A percentile compares a stretch with the other conserved stretches of the same genome.
phyloP scores from a whole-genome alignment of 306 rosid species.

The Citrullus mucosospermus region DNA sequence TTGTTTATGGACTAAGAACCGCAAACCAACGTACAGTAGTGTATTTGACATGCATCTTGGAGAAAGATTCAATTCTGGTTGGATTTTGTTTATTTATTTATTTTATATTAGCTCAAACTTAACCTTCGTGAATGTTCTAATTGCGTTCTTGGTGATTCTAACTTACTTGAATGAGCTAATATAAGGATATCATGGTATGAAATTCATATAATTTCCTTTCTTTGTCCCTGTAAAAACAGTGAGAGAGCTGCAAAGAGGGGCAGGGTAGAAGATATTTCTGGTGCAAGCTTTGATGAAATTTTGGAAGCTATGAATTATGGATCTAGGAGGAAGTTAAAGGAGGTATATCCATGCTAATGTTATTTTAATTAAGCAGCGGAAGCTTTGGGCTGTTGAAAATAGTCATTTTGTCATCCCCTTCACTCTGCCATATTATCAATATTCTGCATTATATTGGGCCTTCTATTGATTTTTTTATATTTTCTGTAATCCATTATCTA shows the following conservation, averaged over 20 bases:
- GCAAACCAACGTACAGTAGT: too few species aligned
- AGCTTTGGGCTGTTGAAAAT: not conserved
- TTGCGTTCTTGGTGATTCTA: not conserved
- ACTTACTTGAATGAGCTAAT: not conserved
- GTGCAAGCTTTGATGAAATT: conserved; percentile 46
- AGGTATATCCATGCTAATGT: conserved; percentile 18
- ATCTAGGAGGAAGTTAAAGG: conserved; percentile 41
- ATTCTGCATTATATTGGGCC: not conserved
- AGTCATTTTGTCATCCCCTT: not conserved
- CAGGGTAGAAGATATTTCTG: conserved; percentile 43
- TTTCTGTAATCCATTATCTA: not conserved
- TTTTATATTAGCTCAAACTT: not conserved
- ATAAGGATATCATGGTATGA: not conserved
- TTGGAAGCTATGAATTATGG: conserved; percentile 62
- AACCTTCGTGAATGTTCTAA: not conserved
- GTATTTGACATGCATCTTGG: not conserved
- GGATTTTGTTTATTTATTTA: not conserved
- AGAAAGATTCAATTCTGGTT: not conserved
- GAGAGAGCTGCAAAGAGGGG: conserved; percentile 44
- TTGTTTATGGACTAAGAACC: too few species aligned
- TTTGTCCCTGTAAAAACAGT: conserved; percentile 18
- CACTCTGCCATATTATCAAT: not conserved
- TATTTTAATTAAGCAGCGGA: not conserved
- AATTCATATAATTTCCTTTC: not conserved
- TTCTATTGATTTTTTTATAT: not conserved